phyloP scores from a whole-genome alignment of 2,329 filamentous ascomycete genomes.

The Clarireedia homoeocarpa region DNA sequence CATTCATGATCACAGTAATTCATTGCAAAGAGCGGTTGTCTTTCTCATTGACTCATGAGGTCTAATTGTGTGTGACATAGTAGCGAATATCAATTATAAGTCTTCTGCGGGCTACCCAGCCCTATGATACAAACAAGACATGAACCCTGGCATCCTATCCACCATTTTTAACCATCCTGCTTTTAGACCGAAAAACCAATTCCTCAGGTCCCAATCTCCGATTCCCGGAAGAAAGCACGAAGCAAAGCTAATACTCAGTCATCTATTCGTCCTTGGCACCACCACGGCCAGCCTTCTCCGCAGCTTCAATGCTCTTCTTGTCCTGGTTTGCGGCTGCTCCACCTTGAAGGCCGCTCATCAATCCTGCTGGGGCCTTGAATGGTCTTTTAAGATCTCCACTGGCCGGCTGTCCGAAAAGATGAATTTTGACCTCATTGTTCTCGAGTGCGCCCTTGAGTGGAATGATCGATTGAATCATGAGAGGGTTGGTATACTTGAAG shows the following conservation, averaged over 20 bases:
- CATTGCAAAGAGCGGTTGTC: no score
- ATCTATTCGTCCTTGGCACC: slow-evolving; percentile 62
- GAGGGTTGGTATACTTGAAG: slow-evolving; percentile 99
- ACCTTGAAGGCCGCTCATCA: slow-evolving; percentile 72
- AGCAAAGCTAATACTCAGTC: neutral
- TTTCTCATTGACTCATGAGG: no score
- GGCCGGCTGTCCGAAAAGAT: slow-evolving; percentile 80
- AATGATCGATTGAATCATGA: slow-evolving; percentile 97
- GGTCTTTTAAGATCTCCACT: slow-evolving; percentile 88
- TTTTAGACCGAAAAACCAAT: neutral
- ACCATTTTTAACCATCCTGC: neutral
- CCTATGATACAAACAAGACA: slow-evolving; percentile 9
- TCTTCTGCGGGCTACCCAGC: neutral
- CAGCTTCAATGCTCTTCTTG: slow-evolving; percentile 77
- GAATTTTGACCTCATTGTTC: slow-evolving; percentile 92
- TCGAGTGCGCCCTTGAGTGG: slow-evolving; percentile 94
- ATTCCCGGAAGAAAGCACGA: neutral
- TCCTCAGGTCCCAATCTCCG: neutral
- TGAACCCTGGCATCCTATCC: neutral
- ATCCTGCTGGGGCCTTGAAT: slow-evolving; percentile 78
- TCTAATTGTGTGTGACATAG: neutral
- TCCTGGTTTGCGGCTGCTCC: slow-evolving; percentile 72
- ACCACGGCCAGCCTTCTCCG: slow-evolving; percentile 66
- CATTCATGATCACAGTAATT: neutral
- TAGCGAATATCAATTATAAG: neutral